These are phyloP conservation scores for Rhynchospora pubera DNA, from an alignment of 176 grass and related monocot species.

Conservation along the genomic window DNA sequence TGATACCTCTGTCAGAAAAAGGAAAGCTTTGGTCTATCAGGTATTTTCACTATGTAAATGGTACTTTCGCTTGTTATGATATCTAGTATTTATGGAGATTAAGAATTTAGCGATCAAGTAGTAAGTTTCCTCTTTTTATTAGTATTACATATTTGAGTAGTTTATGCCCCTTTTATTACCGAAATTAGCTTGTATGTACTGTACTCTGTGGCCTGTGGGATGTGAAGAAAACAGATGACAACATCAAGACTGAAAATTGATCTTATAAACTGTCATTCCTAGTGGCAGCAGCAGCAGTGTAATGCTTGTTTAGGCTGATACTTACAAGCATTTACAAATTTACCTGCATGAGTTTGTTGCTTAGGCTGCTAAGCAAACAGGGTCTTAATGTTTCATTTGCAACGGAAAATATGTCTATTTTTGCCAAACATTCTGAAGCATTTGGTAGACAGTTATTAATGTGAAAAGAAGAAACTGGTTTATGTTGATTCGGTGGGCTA, in stretches of 20 bases:
- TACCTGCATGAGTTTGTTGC: not conserved
- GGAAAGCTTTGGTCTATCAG: slow-evolving; percentile 71
- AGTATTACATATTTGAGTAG: not conserved
- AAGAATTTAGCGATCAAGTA: not conserved
- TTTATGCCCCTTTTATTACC: not conserved
- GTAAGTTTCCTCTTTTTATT: not conserved
- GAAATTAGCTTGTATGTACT: no score
- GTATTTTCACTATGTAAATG: slow-evolving; percentile 24
- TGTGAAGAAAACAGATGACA: not conserved
- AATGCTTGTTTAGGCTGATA: slow-evolving; percentile 2
- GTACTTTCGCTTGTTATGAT: not conserved
- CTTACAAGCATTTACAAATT: not conserved
- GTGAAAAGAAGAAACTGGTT: no score
- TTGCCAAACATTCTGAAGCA: not conserved
- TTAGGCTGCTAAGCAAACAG: not conserved
- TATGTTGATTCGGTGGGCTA: not conserved
- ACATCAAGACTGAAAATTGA: not conserved
- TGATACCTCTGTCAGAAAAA: slow-evolving; percentile 55
- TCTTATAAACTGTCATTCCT: not conserved
- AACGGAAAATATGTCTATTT: not conserved
- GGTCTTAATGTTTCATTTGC: not conserved
- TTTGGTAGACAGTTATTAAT: no score
- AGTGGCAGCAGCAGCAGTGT: no score
- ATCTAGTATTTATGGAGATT: not conserved
- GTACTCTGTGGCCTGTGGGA: not conserved